phyloP scores from a whole-genome alignment of 306 rosid species.

The Pyrus betulifolia region DNA sequence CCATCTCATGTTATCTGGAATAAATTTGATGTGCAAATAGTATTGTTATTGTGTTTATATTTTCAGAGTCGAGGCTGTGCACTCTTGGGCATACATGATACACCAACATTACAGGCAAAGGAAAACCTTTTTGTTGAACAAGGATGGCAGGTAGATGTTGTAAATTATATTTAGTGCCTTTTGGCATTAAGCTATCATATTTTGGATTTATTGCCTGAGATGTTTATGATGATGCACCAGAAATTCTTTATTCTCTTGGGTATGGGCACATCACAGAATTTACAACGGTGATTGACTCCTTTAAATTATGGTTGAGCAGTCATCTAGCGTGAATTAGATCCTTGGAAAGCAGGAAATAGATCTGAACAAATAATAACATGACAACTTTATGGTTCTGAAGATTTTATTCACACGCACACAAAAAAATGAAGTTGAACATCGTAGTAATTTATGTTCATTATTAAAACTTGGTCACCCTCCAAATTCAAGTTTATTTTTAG shows the following conservation, averaged over 20 bases:
- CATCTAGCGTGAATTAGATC: neutral
- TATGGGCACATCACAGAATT: neutral
- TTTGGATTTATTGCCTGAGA: neutral
- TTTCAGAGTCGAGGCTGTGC: conserved; percentile 16
- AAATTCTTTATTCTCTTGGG: neutral
- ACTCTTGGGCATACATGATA: conserved; percentile 18
- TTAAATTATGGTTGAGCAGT: neutral
- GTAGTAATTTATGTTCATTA: neutral
- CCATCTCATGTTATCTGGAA: neutral
- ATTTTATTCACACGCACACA: neutral
- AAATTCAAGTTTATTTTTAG: neutral
- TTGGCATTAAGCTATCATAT: neutral
- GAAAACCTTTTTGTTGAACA: conserved; percentile 73
- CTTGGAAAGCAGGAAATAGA: neutral
- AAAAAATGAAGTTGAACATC: neutral
- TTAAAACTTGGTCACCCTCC: neutral
- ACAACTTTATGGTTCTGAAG: neutral
- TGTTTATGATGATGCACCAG: neutral
- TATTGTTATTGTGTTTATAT: neutral
- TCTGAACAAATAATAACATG: neutral
- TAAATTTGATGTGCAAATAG: neutral
- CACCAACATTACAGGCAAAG: conserved; percentile 39
- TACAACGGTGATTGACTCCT: neutral
- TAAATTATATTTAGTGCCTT: neutral
- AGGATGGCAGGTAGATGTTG: conserved; percentile 75